Evolutionary conservation across 169 alveolate species (phyloP).

Genomic region (Cryptosporidium sp.): DNA sequence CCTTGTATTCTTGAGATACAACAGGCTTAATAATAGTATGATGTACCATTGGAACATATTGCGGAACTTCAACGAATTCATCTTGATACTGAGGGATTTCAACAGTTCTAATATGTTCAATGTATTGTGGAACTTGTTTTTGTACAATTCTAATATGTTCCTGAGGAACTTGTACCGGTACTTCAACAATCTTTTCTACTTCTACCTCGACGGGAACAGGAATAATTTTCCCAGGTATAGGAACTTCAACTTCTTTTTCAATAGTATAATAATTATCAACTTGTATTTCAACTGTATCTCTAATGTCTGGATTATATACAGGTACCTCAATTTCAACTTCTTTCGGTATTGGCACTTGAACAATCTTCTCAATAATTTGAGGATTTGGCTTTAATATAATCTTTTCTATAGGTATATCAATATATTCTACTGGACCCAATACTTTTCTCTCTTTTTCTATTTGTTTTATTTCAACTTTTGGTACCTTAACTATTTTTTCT

Average conservation of each 20-base stretch:
- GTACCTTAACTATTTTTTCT: conserved; percentile 64
- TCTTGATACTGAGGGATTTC: conserved; percentile 73
- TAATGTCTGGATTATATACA: conserved; percentile 53
- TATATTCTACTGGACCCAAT: conserved; percentile 64
- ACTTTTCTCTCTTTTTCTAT: conserved; percentile 52
- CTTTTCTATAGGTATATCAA: conserved; percentile 67
- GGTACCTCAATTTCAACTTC: conserved; percentile 58
- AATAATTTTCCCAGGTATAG: conserved; percentile 60
- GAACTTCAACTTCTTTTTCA: conserved; percentile 69
- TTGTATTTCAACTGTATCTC: conserved; percentile 46
- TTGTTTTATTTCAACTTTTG: conserved; percentile 53
- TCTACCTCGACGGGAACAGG: conserved; percentile 73
- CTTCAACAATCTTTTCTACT: conserved; percentile 71
- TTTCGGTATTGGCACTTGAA: conserved; percentile 63
- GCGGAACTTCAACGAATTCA: conserved; percentile 60
- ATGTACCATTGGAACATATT: conserved; percentile 69
- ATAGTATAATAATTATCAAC: conserved; percentile 51
- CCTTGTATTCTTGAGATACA: conserved; percentile 70
- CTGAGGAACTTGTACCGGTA: conserved; percentile 66
- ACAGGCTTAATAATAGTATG: conserved; percentile 69
- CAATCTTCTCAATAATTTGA: conserved; percentile 64
- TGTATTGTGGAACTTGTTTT: conserved; percentile 68
- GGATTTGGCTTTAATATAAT: conserved; percentile 64
- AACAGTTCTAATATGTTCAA: conserved; percentile 72
- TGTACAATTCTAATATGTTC: conserved; percentile 63